These are phyloP conservation scores for Daldinia sp. DNA, from an alignment of 2,329 filamentous ascomycete species.

Conservation along the genomic window DNA sequence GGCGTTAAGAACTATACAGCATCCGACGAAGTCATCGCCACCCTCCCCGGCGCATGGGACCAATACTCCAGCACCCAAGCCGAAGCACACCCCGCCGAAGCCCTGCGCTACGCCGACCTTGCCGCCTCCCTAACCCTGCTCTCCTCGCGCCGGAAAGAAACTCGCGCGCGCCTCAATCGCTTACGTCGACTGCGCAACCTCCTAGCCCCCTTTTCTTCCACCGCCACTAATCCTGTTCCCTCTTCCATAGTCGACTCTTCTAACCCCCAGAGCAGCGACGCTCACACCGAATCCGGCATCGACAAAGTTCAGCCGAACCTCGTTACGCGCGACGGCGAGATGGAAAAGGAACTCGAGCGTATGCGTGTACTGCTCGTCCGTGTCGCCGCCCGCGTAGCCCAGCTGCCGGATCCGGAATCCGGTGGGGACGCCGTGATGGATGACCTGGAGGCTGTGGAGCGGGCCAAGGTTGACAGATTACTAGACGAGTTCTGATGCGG, in stretches of 20 bases:
- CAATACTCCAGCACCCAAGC: conserved; percentile 48
- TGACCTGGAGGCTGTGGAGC: conserved; percentile 52
- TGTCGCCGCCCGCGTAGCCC: conserved; percentile 62
- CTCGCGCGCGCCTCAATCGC: conserved; percentile 54
- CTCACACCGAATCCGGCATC: conserved; percentile 40
- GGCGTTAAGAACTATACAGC: conserved; percentile 44
- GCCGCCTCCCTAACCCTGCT: conserved; percentile 60
- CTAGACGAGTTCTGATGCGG: conserved; percentile 47
- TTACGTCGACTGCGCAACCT: conserved; percentile 59
- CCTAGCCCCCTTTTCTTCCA: conserved; percentile 57
- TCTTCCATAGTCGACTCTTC: neutral
- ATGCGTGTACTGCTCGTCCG: conserved; percentile 70
- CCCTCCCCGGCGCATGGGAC: conserved; percentile 59
- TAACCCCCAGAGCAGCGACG: conserved; percentile 22
- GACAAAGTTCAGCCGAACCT: conserved; percentile 70
- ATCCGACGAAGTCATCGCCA: conserved; percentile 53
- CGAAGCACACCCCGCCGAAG: conserved; percentile 54
- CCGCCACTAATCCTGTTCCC: neutral
- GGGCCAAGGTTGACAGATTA: conserved; percentile 53
- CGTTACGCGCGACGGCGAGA: conserved; percentile 68
- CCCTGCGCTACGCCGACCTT: conserved; percentile 60
- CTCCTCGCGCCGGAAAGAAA: conserved; percentile 53
- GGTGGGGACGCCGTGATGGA: conserved; percentile 42
- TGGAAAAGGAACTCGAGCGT: conserved; percentile 71
- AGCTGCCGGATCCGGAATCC: conserved; percentile 45